Conservation (phyloP, 192 early-diverging fungal species). For the Coemansia sp. region DNA sequence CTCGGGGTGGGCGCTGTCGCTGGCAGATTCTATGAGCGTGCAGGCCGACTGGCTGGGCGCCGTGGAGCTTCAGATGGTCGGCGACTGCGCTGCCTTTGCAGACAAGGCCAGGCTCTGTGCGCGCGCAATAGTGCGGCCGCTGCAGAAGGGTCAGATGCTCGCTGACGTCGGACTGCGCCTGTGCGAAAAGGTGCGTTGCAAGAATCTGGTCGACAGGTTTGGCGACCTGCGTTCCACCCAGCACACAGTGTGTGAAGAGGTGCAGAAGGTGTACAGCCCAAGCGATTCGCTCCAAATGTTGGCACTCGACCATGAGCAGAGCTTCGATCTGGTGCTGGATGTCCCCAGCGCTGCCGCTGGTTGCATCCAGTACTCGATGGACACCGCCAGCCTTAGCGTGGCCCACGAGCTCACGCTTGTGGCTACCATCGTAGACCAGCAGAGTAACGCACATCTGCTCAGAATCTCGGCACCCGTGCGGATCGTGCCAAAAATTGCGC, state of each 20-base stretch:
- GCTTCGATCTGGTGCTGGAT: slow-evolving; percentile 24
- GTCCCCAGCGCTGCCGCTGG: slow-evolving; percentile 28
- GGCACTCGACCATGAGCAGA: slow-evolving; percentile 27
- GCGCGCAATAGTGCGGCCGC: slow-evolving; percentile 28
- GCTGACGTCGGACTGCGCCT: slow-evolving; percentile 36
- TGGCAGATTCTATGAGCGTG: slow-evolving; percentile 25
- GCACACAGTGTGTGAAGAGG: slow-evolving; percentile 13
- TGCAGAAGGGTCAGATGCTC: slow-evolving; percentile 36
- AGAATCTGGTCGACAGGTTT: slow-evolving; percentile 18
- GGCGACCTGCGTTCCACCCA: slow-evolving; percentile 23
- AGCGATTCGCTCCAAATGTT: slow-evolving; percentile 5
- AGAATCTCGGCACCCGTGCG: slow-evolving; percentile 25
- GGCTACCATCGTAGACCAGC: slow-evolving; percentile 34
- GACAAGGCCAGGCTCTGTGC: slow-evolving; percentile 29
- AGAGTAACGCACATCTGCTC: slow-evolving; percentile 24
- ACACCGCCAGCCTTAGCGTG: slow-evolving; percentile 22
- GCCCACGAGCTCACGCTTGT: slow-evolving; percentile 43
- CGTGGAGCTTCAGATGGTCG: slow-evolving; percentile 34
- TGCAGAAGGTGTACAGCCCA: slow-evolving; percentile 1
- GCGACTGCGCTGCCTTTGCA: slow-evolving; percentile 23
- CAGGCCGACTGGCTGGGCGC: slow-evolving; percentile 47
- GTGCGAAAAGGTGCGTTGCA: slow-evolving; percentile 24
- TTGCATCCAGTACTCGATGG: slow-evolving; percentile 37
- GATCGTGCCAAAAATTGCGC: slow-evolving; percentile 21
- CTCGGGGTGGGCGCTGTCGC: slow-evolving; percentile 10